Conservation (phyloP, 805 yeast species). For the Starmera amethionina region DNA sequence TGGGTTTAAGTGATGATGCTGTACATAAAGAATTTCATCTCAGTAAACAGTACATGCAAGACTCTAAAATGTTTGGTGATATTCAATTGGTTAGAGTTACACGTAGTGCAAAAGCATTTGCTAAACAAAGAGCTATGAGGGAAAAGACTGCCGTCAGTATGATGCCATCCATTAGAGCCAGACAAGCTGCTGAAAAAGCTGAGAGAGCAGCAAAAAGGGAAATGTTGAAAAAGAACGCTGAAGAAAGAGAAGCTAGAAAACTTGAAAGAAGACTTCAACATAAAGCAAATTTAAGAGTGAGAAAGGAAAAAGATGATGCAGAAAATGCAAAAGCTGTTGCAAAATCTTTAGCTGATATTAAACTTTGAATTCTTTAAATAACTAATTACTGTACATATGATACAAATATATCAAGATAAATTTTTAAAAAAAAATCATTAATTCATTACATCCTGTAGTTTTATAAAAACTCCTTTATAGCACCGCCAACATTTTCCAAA, state of each 20-base stretch:
- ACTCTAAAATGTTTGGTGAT: slow-evolving; percentile 71
- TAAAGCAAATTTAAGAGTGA: too few species aligned
- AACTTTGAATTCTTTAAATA: not conserved
- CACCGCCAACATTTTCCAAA: slow-evolving; percentile 69
- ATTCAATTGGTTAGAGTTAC: slow-evolving; percentile 41
- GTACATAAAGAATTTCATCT: slow-evolving; percentile 73
- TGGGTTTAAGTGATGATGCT: slow-evolving; percentile 78
- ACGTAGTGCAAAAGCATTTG: too few species aligned
- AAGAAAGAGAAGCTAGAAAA: too few species aligned
- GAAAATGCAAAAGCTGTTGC: too few species aligned
- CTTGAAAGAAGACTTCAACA: too few species aligned
- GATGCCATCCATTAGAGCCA: slow-evolving; percentile 7
- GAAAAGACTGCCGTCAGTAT: slow-evolving; percentile 30
- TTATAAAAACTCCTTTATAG: slow-evolving; percentile 55
- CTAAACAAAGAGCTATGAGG: slow-evolving; percentile 9
- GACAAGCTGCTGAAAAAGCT: slow-evolving; percentile 9
- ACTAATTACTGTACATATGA: too few species aligned
- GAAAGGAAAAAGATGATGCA: too few species aligned
- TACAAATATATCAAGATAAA: not conserved
- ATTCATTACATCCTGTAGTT: not conserved
- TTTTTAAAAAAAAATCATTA: too few species aligned
- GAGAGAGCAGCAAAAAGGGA: too few species aligned
- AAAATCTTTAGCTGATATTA: too few species aligned
- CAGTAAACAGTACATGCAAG: slow-evolving; percentile 71
- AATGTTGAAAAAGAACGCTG: too few species aligned